Percentiles rank a stretch among this genome's conserved stretches.
Evolutionary conservation across 129 eudicot genomes (phyloP).

Genomic region (Arctium lappa): DNA sequence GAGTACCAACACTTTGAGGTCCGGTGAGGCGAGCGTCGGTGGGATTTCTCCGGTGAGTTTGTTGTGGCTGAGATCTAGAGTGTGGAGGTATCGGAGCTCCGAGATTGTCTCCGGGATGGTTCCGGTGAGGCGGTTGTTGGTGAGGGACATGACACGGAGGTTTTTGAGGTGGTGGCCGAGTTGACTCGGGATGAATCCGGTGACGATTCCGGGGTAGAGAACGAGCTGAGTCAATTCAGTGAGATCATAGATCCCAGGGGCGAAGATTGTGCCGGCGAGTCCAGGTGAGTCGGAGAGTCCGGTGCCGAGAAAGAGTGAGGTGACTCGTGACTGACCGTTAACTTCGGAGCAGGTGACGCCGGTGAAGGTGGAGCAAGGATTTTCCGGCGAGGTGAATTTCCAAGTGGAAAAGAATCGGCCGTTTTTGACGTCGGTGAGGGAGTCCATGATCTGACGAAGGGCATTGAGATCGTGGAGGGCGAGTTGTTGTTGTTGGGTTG

Average conservation of each 20-base stretch:
- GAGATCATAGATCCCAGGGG: constrained; percentile 33
- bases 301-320: constrained; percentile 64
- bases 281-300: constrained; percentile 72
- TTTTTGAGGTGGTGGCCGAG: constrained; percentile 34
- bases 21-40: not conserved
- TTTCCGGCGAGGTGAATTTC: constrained; percentile 57
- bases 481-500: constrained; percentile 23
- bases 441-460: constrained; percentile 37
- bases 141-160: constrained; percentile 61
- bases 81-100: constrained; percentile 51
- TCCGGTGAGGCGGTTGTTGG: constrained; percentile 73
- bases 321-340: constrained; percentile 33
- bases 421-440: constrained; percentile 45
- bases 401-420: constrained; percentile 62
- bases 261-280: constrained; percentile 60
- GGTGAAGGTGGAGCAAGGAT: constrained; percentile 51
- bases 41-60: constrained; percentile 57
- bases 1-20: constrained; percentile 49
- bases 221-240: constrained; percentile 64
- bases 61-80: constrained; percentile 74
- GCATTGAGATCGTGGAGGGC: constrained; percentile 22
- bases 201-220: constrained; percentile 65
- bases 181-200: constrained; percentile 62
- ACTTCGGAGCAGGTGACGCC: constrained; percentile 53
- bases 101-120: constrained; percentile 45